Evolutionary conservation across 1,284 basidiomycete species (phyloP).

Genomic region (Ustilago loliicola): DNA sequence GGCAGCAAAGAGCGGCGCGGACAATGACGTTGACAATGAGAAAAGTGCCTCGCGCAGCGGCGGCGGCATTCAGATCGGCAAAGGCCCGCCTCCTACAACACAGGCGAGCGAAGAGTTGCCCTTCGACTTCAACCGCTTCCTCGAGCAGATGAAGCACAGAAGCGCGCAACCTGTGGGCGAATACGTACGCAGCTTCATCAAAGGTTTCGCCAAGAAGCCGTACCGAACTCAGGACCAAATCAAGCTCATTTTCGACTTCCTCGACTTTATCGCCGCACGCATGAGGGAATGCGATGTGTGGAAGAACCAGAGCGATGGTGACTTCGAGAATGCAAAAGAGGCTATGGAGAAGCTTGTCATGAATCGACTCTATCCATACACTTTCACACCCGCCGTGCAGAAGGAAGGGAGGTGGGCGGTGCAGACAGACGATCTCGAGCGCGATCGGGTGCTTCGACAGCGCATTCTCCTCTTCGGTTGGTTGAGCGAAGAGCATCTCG

Average conservation of each 20-base stretch:
- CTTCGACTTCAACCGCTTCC: constrained; percentile 69
- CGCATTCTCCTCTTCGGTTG: constrained; percentile 92
- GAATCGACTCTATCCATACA: constrained; percentile 84
- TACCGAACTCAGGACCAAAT: constrained; percentile 68
- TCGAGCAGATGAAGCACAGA: constrained; percentile 69
- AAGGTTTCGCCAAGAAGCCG: constrained; percentile 68
- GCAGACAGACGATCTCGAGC: constrained; percentile 91
- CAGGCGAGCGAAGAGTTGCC: constrained; percentile 62
- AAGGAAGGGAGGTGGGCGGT: constrained; percentile 67
- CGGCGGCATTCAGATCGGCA: constrained; percentile 55
- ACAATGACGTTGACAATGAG: neutral
- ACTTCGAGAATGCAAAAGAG: constrained; percentile 97
- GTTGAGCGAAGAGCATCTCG: constrained; percentile 89
- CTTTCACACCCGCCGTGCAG: constrained; percentile 67
- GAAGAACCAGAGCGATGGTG: constrained; percentile 75
- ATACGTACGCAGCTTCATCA: constrained; percentile 69
- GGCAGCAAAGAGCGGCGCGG: constrained; percentile 1
- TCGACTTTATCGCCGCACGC: constrained; percentile 67
- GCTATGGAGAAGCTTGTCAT: constrained; percentile 99
- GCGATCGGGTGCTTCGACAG: constrained; percentile 89
- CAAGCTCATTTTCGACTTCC: constrained; percentile 70
- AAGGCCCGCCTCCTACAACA: constrained; percentile 58
- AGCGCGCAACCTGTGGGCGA: constrained; percentile 68
- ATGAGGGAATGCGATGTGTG: constrained; percentile 66
- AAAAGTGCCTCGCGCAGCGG: constrained; percentile 21